Percentiles rank a stretch among this genome's conserved stretches.
Conservation (phyloP, 1,284 basidiomycete species). For the Microbotryum scabiosae region DNA sequence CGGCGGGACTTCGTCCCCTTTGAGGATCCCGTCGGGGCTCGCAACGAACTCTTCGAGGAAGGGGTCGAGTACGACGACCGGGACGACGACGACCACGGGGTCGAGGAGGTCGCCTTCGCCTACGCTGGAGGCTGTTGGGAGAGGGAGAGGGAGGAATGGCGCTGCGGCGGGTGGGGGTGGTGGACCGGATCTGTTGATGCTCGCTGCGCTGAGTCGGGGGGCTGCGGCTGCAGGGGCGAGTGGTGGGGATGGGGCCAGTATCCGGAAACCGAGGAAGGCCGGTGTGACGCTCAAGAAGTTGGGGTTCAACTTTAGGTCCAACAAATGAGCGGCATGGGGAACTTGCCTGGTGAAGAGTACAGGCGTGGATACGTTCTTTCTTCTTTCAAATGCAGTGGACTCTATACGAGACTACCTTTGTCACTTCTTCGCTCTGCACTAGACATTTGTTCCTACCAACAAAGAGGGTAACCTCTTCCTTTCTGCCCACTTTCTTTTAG, state of each 20-base stretch:
- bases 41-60: background rate
- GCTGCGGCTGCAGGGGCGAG: background rate
- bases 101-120: conserved; percentile 3
- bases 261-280: conserved; percentile 38
- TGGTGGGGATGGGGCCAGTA: background rate
- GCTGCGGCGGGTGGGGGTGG: background rate
- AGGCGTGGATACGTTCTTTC: background rate
- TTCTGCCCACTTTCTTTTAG: background rate
- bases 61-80: conserved; percentile 11
- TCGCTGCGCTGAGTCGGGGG: background rate
- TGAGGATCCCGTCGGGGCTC: background rate
- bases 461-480: background rate
- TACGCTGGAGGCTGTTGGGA: conserved; percentile 14
- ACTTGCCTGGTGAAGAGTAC: background rate
- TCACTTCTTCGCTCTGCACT: background rate
- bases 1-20: conserved; percentile 1
- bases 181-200: background rate
- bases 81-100: conserved; percentile 1
- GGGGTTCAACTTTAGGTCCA: conserved; percentile 44
- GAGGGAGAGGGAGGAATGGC: background rate
- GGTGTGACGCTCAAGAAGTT: conserved; percentile 64
- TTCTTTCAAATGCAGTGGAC: background rate
- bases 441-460: background rate
- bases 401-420: background rate
- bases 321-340: background rate